Conservation (phyloP, 192 early-diverging fungal species). For the Coemansia sp. region DNA sequence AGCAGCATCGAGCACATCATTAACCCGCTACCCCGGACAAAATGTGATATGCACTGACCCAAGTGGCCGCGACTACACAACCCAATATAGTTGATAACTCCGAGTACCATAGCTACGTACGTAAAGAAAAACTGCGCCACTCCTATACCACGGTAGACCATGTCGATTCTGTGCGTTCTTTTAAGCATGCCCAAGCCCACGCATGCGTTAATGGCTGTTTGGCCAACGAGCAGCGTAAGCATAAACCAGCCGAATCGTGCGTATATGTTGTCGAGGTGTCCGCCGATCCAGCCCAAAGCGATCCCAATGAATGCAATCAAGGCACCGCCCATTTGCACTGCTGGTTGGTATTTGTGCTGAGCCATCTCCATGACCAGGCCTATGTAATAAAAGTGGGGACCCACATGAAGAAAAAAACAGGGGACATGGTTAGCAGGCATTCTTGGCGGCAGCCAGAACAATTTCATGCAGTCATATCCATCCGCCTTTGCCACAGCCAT, state of each 20-base stretch:
- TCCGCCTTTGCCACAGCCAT: neutral
- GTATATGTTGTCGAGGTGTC: constrained; percentile 56
- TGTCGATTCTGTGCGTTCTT: constrained; percentile 32
- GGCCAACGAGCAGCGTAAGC: constrained; percentile 43
- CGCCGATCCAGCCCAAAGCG: constrained; percentile 58
- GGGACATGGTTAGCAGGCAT: constrained; percentile 1
- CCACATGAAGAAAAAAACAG: neutral
- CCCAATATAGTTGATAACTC: constrained; percentile 56
- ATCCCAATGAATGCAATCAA: constrained; percentile 54
- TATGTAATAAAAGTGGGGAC: constrained; percentile 4
- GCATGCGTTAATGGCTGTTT: constrained; percentile 51
- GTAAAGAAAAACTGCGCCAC: constrained; percentile 49
- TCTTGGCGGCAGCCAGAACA: neutral
- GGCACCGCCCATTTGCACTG: constrained; percentile 54
- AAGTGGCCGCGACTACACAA: constrained; percentile 61
- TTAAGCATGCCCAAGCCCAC: constrained; percentile 29
- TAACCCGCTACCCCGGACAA: constrained; percentile 64
- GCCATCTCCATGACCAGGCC: constrained; percentile 57
- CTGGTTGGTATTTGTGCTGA: constrained; percentile 53
- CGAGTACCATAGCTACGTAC: constrained; percentile 62
- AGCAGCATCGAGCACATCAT: constrained; percentile 53
- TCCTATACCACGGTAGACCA: constrained; percentile 48
- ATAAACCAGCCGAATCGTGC: constrained; percentile 60
- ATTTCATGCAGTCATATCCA: neutral
- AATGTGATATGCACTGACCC: constrained; percentile 68